Conservation (phyloP, 495 filamentous ascomycete species). For the Neurospora sp. region DNA sequence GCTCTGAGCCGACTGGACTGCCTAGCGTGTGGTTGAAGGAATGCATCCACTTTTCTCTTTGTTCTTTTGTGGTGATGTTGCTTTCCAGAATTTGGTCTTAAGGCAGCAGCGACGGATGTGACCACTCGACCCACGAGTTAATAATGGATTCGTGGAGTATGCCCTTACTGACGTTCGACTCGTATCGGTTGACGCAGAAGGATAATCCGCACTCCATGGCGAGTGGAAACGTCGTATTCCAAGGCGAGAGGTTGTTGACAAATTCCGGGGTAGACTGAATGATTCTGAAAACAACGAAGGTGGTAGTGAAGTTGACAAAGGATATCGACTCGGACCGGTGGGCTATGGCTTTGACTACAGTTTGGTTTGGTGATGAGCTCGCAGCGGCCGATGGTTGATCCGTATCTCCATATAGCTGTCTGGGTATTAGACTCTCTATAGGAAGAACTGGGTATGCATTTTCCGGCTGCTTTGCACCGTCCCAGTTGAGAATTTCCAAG, state of each 20-base stretch:
- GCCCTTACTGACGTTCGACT: background rate
- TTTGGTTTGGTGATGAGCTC: background rate
- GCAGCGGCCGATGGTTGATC: background rate
- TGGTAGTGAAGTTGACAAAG: background rate
- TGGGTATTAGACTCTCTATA: background rate
- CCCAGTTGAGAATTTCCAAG: background rate
- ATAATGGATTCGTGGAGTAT: background rate
- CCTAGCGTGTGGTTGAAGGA: background rate
- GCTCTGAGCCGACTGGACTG: background rate
- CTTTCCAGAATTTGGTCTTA: background rate
- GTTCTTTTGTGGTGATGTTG: background rate
- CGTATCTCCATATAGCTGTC: background rate
- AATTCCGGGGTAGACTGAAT: background rate
- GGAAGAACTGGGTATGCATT: background rate
- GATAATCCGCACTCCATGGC: background rate
- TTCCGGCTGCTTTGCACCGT: background rate
- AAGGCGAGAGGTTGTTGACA: background rate
- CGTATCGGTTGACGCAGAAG: background rate
- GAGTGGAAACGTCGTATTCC: background rate
- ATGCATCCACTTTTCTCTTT: background rate
- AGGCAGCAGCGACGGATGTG: background rate
- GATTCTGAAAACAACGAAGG: background rate
- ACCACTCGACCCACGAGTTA: background rate
- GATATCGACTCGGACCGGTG: background rate
- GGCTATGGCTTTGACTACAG: background rate